Evolutionary conservation across 179 eudicot species (phyloP).

Genomic region (Heliamphora ciliata): DNA sequence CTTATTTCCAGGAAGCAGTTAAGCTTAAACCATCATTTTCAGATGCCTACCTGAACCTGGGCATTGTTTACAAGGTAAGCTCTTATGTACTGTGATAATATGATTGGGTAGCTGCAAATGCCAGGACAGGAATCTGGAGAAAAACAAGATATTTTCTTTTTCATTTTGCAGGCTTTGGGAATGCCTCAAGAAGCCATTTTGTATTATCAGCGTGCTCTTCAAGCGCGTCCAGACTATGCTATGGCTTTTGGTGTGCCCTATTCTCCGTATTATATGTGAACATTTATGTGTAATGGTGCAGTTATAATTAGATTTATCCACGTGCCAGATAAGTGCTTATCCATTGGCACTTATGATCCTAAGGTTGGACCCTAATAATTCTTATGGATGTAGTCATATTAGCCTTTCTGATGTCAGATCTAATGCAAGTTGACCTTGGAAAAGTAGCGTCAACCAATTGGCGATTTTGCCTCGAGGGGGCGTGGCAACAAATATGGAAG

Average conservation of each 20-base stretch:
- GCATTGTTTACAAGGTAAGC: slow-evolving; percentile 89
- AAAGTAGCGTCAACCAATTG: not conserved
- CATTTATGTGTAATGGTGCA: not conserved
- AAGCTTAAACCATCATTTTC: slow-evolving; percentile 74
- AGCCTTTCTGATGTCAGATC: not conserved
- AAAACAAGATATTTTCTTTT: slow-evolving; percentile 22
- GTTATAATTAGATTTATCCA: not conserved
- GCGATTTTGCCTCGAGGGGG: no score
- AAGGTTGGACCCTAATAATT: not conserved
- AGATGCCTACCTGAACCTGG: slow-evolving; percentile 81
- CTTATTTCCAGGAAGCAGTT: slow-evolving; percentile 66
- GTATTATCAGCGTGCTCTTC: slow-evolving; percentile 83
- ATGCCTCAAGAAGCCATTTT: slow-evolving; percentile 85
- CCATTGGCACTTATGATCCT: not conserved
- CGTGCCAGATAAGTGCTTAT: not conserved
- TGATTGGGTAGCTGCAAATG: slow-evolving; percentile 23
- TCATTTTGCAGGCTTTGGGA: slow-evolving; percentile 67
- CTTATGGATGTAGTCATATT: not conserved
- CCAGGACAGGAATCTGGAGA: slow-evolving; percentile 21
- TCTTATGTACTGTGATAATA: slow-evolving; percentile 22
- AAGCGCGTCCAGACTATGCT: slow-evolving; percentile 76
- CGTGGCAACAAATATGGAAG: not conserved
- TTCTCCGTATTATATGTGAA: not conserved
- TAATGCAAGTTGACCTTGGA: not conserved
- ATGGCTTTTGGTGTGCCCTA: slow-evolving; percentile 71